Evolutionary conservation across 2,329 filamentous ascomycete genomes (phyloP), one percentile per base, ranked within the genome.

Genomic region (Pseudopyrenochaeta lycopersici): DNA sequence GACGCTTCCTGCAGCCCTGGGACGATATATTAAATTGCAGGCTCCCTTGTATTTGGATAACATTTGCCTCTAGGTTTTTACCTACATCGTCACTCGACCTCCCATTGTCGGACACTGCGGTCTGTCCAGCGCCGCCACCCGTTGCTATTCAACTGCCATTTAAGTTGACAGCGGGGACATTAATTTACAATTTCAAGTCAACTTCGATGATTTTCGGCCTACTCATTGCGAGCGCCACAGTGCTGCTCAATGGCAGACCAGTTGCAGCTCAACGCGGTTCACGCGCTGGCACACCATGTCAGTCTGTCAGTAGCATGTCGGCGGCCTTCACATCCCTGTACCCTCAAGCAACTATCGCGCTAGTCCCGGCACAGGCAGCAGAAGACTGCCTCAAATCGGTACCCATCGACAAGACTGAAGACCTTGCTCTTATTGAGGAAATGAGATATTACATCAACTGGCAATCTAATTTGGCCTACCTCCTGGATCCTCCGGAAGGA

Each of bases 401-500:
- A 11, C 70, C 70, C 1, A 44, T 72, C 6, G 54, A 66, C 21
- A 62, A 56, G 15, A 46, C 56, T 3, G 62, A 60, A 17, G 60
- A 67, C 33, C 38, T 52, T 1, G 23, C 46, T 1, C 51, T 68
- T 30, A 45, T 73, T 23, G 45, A 61, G 2, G 66, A 70, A 27
- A 52, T 72, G 29, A 52, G 50, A 20, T 39, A 44, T 14, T 66
- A 66, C 10, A 23, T 70, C 5, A 54, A 68, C 27, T 75, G 72
- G 46, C 68, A 76, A 33, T 70, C 66, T 18, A 68, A 68, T 21
- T 56, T 76, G 15, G 67, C 57, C 5, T 75, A 74, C 35, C 60
- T 76, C 17, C 58, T 64, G 15, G 51, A 68, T 39, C 69, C 71
- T 2, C 70, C 67, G 9, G 32, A 58, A 20, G 68, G 66, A 4